These are phyloP conservation scores for Nitzschia sp. DNA, from an alignment of 108 stramenopile genomes.

Conservation along the genomic window DNA sequence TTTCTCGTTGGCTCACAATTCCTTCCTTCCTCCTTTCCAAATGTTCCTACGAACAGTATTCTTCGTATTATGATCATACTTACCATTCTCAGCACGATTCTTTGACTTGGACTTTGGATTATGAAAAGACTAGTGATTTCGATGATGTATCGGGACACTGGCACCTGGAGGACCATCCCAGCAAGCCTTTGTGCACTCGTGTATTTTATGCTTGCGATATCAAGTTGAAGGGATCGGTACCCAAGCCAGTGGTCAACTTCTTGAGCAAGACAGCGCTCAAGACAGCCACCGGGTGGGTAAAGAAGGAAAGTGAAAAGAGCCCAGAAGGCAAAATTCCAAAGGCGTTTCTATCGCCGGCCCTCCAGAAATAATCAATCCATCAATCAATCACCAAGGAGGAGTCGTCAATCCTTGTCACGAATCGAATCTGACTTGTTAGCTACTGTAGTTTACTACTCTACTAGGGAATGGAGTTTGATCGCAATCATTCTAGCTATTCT, in stretches of 20 bases:
- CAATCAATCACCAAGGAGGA: no score
- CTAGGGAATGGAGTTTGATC: no score
- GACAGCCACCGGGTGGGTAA: constrained; percentile 73
- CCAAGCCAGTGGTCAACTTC: constrained; percentile 62
- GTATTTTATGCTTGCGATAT: constrained; percentile 79
- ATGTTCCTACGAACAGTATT: constrained; percentile 49
- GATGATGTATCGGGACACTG: constrained; percentile 78
- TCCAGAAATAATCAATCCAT: neutral
- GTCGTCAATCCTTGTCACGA: no score
- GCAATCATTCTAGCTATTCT: no score
- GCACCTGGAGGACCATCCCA: constrained; percentile 63
- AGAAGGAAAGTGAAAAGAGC: constrained; percentile 67
- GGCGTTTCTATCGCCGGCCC: constrained; percentile 14
- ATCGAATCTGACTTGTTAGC: no score
- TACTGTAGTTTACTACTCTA: no score
- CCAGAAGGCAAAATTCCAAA: constrained; percentile 23
- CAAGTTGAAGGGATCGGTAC: constrained; percentile 54
- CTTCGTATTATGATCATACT: constrained; percentile 61
- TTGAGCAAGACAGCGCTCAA: constrained; percentile 66
- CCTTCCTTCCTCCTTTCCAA: neutral
- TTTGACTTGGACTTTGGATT: constrained; percentile 73
- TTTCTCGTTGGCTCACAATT: neutral
- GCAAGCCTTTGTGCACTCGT: constrained; percentile 50
- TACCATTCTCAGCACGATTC: constrained; percentile 43
- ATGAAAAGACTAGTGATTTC: constrained; percentile 71